phyloP scores from a whole-genome alignment of 1,139 yeast species.

The Eremothecium sinecaudum region DNA sequence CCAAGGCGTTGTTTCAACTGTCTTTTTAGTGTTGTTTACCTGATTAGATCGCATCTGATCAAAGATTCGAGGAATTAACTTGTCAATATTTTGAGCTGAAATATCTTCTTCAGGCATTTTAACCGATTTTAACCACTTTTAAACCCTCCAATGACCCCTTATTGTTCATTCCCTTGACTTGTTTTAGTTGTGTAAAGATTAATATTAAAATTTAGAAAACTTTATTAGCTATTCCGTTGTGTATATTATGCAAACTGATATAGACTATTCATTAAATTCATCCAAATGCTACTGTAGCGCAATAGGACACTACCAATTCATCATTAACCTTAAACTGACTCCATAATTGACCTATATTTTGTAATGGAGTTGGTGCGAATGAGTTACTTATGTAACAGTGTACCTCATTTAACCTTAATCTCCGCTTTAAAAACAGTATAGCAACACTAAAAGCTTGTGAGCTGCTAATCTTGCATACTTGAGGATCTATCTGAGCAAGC shows the following conservation, averaged over 20 bases:
- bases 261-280: no score
- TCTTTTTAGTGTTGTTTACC: constrained; percentile 9
- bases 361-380: constrained; percentile 30
- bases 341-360: constrained; percentile 28
- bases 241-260: no score
- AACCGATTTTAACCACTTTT: no score
- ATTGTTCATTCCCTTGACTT: no score
- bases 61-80: constrained; percentile 27
- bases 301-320: constrained; percentile 28
- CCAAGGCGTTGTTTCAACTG: constrained; percentile 8
- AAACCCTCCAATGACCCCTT: no score
- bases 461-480: constrained; percentile 23
- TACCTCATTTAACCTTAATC: constrained; percentile 19
- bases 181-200: no score
- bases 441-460: constrained; percentile 25
- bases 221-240: no score
- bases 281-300: constrained; percentile 31
- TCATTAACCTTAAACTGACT: constrained; percentile 25
- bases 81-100: constrained; percentile 14
- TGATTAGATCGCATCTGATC: constrained; percentile 26
- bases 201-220: no score
- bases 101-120: no score
- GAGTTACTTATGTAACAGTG: constrained; percentile 30
- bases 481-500: constrained; percentile 21
- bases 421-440: constrained; percentile 18